Evolutionary conservation across 2,329 filamentous ascomycete species (phyloP).

Genomic region (Lojkania enalia): DNA sequence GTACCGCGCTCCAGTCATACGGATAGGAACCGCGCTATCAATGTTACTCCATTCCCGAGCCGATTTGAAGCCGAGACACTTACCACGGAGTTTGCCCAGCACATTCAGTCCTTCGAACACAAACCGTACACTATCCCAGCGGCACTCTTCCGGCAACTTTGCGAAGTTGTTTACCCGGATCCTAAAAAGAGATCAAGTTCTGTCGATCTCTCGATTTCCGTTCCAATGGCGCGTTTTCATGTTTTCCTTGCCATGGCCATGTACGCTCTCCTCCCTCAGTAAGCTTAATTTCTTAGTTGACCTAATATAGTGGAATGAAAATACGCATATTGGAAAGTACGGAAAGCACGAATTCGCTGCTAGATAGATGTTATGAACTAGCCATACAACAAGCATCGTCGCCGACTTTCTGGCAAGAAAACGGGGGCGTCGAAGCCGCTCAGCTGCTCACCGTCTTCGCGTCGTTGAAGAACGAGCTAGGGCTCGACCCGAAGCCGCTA

Average conservation of each 20-base stretch:
- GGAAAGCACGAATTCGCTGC: slow-evolving; percentile 36
- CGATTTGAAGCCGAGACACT: slow-evolving; percentile 44
- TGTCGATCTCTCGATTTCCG: slow-evolving; percentile 25
- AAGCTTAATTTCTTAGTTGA: too few species aligned
- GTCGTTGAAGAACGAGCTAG: slow-evolving; percentile 25
- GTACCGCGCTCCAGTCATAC: slow-evolving; percentile 35
- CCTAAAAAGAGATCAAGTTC: slow-evolving; percentile 20
- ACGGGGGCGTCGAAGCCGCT: slow-evolving; percentile 36
- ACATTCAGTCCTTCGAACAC: slow-evolving; percentile 30
- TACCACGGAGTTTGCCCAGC: slow-evolving; percentile 37
- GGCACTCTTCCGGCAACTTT: slow-evolving; percentile 31
- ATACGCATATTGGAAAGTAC: slow-evolving; percentile 32
- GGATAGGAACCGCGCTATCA: slow-evolving; percentile 38
- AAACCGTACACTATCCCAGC: slow-evolving; percentile 31
- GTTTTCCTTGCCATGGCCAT: slow-evolving; percentile 44
- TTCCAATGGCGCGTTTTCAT: slow-evolving; percentile 41
- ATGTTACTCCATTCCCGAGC: slow-evolving; percentile 34
- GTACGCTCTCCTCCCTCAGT: too few species aligned
- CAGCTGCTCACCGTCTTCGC: slow-evolving; percentile 40
- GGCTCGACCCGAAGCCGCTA: slow-evolving; percentile 25
- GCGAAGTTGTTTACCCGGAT: slow-evolving; percentile 39
- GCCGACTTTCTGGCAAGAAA: slow-evolving; percentile 41
- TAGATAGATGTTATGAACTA: slow-evolving; percentile 41
- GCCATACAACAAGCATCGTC: slow-evolving; percentile 39
- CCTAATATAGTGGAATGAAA: slow-evolving; percentile 44